These are phyloP conservation scores for Kodamaea plutei DNA, from an alignment of 1,139 yeast species.

Conservation along the genomic window DNA sequence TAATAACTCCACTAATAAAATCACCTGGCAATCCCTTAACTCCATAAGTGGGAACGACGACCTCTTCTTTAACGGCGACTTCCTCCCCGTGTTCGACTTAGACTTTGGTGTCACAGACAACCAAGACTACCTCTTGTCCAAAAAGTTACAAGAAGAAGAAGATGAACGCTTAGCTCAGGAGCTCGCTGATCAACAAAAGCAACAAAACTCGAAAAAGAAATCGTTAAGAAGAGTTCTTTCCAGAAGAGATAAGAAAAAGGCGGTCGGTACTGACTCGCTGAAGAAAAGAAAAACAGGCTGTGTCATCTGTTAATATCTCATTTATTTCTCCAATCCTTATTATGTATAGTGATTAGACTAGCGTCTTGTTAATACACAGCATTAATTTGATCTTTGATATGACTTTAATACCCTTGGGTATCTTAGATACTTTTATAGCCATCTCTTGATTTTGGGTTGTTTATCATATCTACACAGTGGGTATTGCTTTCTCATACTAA, in stretches of 20 bases:
- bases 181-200: slow-evolving; percentile 31
- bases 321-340: not conserved
- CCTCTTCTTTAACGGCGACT: slow-evolving; percentile 59
- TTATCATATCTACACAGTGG: too few species aligned
- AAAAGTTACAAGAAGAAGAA: slow-evolving; percentile 58
- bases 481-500: too few species aligned
- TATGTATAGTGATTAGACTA: too few species aligned
- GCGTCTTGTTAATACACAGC: too few species aligned
- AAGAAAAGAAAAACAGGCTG: slow-evolving; percentile 1
- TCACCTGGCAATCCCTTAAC: slow-evolving; percentile 75
- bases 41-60: slow-evolving; percentile 66
- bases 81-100: slow-evolving; percentile 39
- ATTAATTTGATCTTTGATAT: too few species aligned
- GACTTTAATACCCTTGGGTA: too few species aligned
- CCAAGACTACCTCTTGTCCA: slow-evolving; percentile 45
- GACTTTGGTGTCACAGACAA: slow-evolving; percentile 16
- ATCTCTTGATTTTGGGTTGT: too few species aligned
- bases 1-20: slow-evolving; percentile 32
- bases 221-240: slow-evolving; percentile 3
- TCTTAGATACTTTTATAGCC: too few species aligned
- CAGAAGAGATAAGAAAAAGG: slow-evolving; percentile 5
- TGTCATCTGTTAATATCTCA: not conserved
- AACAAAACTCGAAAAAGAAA: slow-evolving; percentile 1
- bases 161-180: slow-evolving; percentile 51
- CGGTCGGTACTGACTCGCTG: slow-evolving; percentile 1